Base-by-base conservation (phyloP, 108 stramenopile species). In the Cyclotella kingstonii region DNA sequence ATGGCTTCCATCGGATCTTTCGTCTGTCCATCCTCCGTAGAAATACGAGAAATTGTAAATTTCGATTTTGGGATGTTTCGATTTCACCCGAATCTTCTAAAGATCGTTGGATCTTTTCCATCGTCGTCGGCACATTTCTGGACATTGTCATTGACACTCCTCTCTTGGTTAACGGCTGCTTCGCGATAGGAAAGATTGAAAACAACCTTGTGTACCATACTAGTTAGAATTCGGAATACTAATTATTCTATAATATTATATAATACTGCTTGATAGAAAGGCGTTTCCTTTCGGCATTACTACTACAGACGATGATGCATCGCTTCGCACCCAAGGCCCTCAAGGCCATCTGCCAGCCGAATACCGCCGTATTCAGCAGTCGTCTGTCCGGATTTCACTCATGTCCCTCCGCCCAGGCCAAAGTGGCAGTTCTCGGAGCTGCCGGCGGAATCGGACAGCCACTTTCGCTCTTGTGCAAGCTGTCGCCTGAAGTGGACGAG, bases 361-460 rank as follows among this genome's bases (percentile, higher is more conserved):
- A 38, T 29, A 36, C 53, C 53, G 34, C 44, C 35, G 36, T 40
- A 14, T 14, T 11, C 39, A 11, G 55, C n/a, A 11, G 43, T 36
- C 31, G 46, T 2, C 10, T 52, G 25, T 45, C 41, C 28, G 52
- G 19, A 23, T 82, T 71, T 51, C 76, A 75, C 45, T 80, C 83
- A 44, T 76, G 82, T 11, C 2, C 86, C 49, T 39, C 79, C 45
- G 36, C 67, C 51, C 45, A 56, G n/a, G 83, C 81, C 40, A 90
- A 93, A 66, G 96, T 97, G 0, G 90, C 94, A 31, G 95, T 97
- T 42, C 80, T 96, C 19, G 96, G 96, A 45, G 98, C 98, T 12
- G 82, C 92, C 15, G 98, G 98, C 28, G 99, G 99, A 30, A 99
- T 99, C 65, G 99, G 99, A 11, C 97, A 98, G 65, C 97, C 98